Conservation (phyloP, 1,284 basidiomycete species). For the Fistulinella cinereoalba region DNA sequence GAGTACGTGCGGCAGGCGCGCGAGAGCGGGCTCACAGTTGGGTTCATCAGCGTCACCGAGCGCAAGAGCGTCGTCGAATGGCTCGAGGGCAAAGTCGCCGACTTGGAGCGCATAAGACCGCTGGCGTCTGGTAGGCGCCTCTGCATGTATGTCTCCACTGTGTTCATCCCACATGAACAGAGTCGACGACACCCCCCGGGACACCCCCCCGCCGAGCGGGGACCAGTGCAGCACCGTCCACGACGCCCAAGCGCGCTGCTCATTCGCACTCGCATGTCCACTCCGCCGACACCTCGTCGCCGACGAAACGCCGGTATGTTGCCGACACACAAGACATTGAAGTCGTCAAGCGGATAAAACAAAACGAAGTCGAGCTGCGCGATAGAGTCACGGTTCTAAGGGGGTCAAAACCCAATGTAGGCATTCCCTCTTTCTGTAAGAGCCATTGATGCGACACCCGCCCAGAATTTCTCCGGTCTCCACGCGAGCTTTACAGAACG, state of each 20-base stretch:
- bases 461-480: slow-evolving; percentile 73
- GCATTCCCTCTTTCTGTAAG: neutral
- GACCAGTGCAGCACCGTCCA: slow-evolving; percentile 28
- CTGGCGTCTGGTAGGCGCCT: slow-evolving; percentile 46
- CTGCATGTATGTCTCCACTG: too few relatives aligned
- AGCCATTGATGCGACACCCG: neutral
- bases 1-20: slow-evolving; percentile 87
- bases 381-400: slow-evolving; percentile 77
- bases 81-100: slow-evolving; percentile 64
- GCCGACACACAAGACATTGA: slow-evolving; percentile 77
- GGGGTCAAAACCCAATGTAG: slow-evolving; percentile 72
- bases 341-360: slow-evolving; percentile 77
- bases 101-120: slow-evolving; percentile 57
- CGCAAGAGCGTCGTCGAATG: slow-evolving; percentile 81
- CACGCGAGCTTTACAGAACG: slow-evolving; percentile 63
- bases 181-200: slow-evolving; percentile 62
- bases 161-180: too few relatives aligned
- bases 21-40: slow-evolving; percentile 65
- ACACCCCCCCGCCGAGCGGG: slow-evolving; percentile 52
- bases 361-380: slow-evolving; percentile 68
- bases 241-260: slow-evolving; percentile 36
- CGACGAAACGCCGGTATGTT: slow-evolving; percentile 74
- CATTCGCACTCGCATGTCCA: slow-evolving; percentile 32
- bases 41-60: slow-evolving; percentile 85
- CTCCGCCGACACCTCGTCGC: slow-evolving; percentile 43